phyloP scores from a whole-genome alignment of 805 yeast species.

The Ogataea methylovora region DNA sequence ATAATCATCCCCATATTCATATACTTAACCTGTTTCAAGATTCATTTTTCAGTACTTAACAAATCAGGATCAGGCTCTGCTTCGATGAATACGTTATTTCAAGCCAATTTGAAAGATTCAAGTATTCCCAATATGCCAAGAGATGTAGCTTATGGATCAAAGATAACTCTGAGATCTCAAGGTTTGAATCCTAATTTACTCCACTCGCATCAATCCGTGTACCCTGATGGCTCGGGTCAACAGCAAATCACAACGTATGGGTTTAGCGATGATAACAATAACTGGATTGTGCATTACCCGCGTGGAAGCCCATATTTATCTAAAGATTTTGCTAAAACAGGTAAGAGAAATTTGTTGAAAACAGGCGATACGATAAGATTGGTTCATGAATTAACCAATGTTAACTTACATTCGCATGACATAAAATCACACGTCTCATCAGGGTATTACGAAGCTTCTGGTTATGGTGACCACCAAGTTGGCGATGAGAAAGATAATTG shows the following conservation, averaged over 20 bases:
- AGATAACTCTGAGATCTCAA: conserved; percentile 58
- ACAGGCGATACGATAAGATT: conserved; percentile 60
- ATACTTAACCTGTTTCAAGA: conserved; percentile 66
- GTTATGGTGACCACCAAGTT: conserved; percentile 56
- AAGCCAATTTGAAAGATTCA: conserved; percentile 65
- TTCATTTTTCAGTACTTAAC: conserved; percentile 70
- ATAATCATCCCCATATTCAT: conserved; percentile 66
- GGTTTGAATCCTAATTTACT: conserved; percentile 68
- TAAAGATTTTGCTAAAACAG: conserved; percentile 28
- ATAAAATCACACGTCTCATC: conserved; percentile 55
- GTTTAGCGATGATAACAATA: conserved; percentile 81
- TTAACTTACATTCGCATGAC: conserved; percentile 68
- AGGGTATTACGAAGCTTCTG: conserved; percentile 50
- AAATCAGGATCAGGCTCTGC: conserved; percentile 76
- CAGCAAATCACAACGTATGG: conserved; percentile 96
- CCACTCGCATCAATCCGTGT: conserved; percentile 80
- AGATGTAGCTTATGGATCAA: conserved; percentile 51
- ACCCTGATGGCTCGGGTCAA: conserved; percentile 89
- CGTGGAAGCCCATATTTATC: conserved; percentile 21
- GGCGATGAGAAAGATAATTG: conserved; percentile 77
- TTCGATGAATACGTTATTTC: conserved; percentile 70
- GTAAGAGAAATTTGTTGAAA: conserved; percentile 34
- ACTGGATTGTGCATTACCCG: conserved; percentile 46
- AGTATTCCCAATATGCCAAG: conserved; percentile 60
- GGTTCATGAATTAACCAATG: conserved; percentile 51